Conservation (phyloP, 257 asterid species). For the Gentiana dahurica region DNA sequence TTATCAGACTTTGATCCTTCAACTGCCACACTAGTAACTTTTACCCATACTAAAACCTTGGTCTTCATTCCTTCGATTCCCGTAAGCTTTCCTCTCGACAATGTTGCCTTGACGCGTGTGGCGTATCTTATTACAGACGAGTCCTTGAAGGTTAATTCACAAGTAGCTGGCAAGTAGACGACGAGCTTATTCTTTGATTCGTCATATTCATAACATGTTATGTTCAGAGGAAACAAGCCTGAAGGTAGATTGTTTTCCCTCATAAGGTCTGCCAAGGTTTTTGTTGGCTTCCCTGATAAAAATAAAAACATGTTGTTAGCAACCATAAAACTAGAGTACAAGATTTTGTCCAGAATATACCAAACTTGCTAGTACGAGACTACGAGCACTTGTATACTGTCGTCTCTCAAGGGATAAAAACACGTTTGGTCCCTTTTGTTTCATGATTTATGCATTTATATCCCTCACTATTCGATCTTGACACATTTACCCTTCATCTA, state of each 20-base stretch:
- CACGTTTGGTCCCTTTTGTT: too few species aligned
- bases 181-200: slow-evolving; percentile 52
- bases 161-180: slow-evolving; percentile 56
- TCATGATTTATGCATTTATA: too few species aligned
- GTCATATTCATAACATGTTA: slow-evolving; percentile 70
- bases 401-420: too few species aligned
- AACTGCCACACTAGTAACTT: slow-evolving; percentile 43
- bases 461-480: too few species aligned
- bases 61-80: slow-evolving; percentile 91
- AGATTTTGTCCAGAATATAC: too few species aligned
- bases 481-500: too few species aligned
- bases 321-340: too few species aligned
- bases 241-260: slow-evolving; percentile 75
- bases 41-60: slow-evolving; percentile 87
- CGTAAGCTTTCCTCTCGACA: slow-evolving; percentile 71
- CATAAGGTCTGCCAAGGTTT: slow-evolving; percentile 60
- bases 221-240: slow-evolving; percentile 87
- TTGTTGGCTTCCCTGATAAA: slow-evolving; percentile 61
- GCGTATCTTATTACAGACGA: slow-evolving; percentile 59
- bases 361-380: too few species aligned
- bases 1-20: slow-evolving; percentile 79
- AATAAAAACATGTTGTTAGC: too few species aligned
- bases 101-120: slow-evolving; percentile 62
- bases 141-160: slow-evolving; percentile 87
- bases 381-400: too few species aligned